Evolutionary conservation across 768 basidiomycete species (phyloP), one percentile per base, ranked within the genome.

Genomic region (Cyathus striatus): DNA sequence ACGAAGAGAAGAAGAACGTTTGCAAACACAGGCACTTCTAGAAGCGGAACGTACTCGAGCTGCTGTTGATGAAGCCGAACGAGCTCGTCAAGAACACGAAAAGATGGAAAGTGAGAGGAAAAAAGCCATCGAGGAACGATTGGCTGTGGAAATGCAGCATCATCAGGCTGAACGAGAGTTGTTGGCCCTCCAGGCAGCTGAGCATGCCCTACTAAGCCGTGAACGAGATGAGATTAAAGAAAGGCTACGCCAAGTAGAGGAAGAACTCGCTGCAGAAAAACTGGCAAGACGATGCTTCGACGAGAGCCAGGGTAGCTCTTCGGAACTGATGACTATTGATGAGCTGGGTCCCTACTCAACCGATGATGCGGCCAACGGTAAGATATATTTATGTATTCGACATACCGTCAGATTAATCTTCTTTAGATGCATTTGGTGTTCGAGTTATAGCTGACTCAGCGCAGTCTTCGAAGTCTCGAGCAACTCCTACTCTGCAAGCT

Each of bases 361-460:
- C n/a, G n/a, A n/a, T n/a, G n/a, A n/a, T n/a, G n/a, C n/a, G n/a
- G n/a, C n/a, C n/a, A n/a, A n/a, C n/a, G n/a, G n/a, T n/a, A n/a
- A n/a, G n/a, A n/a, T n/a, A n/a, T n/a, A n/a, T n/a, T n/a, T n/a
- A n/a, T n/a, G n/a, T n/a, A n/a, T n/a, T n/a, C n/a, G n/a, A n/a
- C n/a, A n/a, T n/a, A n/a, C n/a, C n/a, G n/a, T n/a, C n/a, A 30
- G 27, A 30, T 16, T 30, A 10, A 30, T 36, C 17, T 18, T 18
- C 35, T 36, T 25, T 38, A 81, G 84, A 86, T 61, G 72, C 84
- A 12, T 86, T 87, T 51, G 72, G 74, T 24, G 55, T 70, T 32
- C 63, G 66, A 13, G 58, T 62, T 17, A 57, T 58, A n/a, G 62
- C 72, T 21, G 57, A 62, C 9, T 46, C 49, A 9, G 52, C 57